Percentiles rank a stretch among this genome's conserved stretches.
Conservation (phyloP, 2,329 filamentous ascomycete genomes). For the Stachybotrys chartarum region DNA sequence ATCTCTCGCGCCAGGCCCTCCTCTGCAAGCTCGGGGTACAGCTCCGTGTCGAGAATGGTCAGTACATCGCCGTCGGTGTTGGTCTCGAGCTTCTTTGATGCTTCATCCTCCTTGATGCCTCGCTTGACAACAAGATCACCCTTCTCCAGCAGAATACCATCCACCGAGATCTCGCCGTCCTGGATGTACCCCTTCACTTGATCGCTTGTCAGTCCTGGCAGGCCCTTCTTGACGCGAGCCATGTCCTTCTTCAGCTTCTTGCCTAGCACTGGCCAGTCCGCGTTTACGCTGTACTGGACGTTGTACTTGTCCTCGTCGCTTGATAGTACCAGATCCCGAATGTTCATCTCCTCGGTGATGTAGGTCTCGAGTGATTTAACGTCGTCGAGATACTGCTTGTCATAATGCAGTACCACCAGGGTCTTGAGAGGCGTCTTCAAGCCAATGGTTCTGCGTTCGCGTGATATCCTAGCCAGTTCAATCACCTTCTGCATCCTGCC, state of each 20-base stretch:
- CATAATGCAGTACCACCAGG: conserved; percentile 79
- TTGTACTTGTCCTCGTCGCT: conserved; percentile 86
- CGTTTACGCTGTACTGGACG: conserved; percentile 81
- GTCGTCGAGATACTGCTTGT: conserved; percentile 77
- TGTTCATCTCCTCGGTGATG: conserved; percentile 85
- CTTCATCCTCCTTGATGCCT: conserved; percentile 65
- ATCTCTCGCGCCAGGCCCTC: conserved; percentile 89
- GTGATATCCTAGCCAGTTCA: conserved; percentile 76
- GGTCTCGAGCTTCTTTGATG: conserved; percentile 70
- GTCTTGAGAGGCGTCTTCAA: conserved; percentile 89
- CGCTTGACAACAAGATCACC: conserved; percentile 76
- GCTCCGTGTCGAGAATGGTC: conserved; percentile 76
- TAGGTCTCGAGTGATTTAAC: conserved; percentile 81
- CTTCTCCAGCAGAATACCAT: conserved; percentile 74
- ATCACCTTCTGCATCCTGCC: conserved; percentile 93
- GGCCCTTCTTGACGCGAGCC: conserved; percentile 80
- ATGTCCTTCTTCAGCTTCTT: conserved; percentile 98
- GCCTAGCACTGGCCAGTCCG: conserved; percentile 89
- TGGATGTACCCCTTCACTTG: conserved; percentile 74
- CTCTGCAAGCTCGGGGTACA: conserved; percentile 78
- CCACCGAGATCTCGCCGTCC: conserved; percentile 69
- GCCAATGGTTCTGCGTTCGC: conserved; percentile 77
- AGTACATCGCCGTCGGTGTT: conserved; percentile 87
- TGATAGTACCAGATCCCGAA: conserved; percentile 76
- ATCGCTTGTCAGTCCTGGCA: conserved; percentile 70